Percentiles rank a stretch among this genome's conserved stretches.
These are phyloP conservation scores for Suillus placidus DNA, from an alignment of 768 basidiomycete genomes.

Conservation along the genomic window DNA sequence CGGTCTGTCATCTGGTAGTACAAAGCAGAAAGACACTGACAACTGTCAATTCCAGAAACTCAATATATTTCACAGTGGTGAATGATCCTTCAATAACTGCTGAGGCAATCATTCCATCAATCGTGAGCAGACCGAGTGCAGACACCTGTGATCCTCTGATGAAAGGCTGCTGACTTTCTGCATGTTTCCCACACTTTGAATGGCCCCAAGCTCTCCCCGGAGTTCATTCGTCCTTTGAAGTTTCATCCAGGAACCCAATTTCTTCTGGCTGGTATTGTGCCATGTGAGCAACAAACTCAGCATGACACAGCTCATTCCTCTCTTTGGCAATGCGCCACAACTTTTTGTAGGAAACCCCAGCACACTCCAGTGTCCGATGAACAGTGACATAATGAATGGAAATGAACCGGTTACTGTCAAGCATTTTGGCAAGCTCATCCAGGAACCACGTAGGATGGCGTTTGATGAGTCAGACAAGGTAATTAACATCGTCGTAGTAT, in stretches of 20 bases:
- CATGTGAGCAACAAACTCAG: conserved; percentile 31
- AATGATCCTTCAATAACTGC: conserved; percentile 37
- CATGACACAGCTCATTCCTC: conserved; percentile 26
- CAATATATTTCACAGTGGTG: conserved; percentile 24
- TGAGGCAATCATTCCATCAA: conserved; percentile 35
- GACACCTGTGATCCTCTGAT: conserved; percentile 16
- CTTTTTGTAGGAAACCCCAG: conserved; percentile 33
- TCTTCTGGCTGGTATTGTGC: conserved; percentile 35
- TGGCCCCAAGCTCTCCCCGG: conserved; percentile 23
- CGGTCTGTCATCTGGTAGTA: too few relatives aligned
- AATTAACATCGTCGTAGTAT: conserved; percentile 23
- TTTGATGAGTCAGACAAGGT: conserved; percentile 26
- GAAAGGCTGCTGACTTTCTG: conserved; percentile 7
- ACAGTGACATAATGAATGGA: conserved; percentile 38
- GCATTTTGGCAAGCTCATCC: conserved; percentile 31
- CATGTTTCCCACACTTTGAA: conserved; percentile 25
- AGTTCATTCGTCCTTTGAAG: conserved; percentile 36
- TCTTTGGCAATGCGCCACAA: conserved; percentile 37
- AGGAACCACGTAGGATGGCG: conserved; percentile 36
- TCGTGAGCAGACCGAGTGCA: conserved; percentile 28
- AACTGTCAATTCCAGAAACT: conserved; percentile 32
- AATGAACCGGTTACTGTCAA: conserved; percentile 32
- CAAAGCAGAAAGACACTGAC: conserved; percentile 17
- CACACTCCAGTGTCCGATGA: conserved; percentile 29
- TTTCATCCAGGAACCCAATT: conserved; percentile 40